Percentiles rank a stretch among this genome's conserved stretches.
These are phyloP conservation scores for Piloderma croceum DNA, from an alignment of 768 basidiomycete species.

Conservation along the genomic window DNA sequence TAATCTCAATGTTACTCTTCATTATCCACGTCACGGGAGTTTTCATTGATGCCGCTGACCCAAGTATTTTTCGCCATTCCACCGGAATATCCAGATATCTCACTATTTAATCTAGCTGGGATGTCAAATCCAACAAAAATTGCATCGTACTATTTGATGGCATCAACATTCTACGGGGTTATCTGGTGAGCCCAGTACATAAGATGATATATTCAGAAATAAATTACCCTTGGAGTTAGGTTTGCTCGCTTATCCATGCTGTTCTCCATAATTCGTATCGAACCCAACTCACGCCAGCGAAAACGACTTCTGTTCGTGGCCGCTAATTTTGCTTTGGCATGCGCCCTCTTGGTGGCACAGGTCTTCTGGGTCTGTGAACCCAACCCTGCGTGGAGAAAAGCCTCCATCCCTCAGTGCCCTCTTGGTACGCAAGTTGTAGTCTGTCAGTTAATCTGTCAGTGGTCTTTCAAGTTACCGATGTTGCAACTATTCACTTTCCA, in stretches of 20 bases:
- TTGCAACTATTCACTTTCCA: constrained; percentile 8
- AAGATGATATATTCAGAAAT: not conserved
- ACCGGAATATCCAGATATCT: not conserved
- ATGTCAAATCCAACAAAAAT: not conserved
- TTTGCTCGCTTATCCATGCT: constrained; percentile 46
- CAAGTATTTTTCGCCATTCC: not conserved
- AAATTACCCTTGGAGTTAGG: constrained; percentile 21
- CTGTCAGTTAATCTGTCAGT: constrained; percentile 47
- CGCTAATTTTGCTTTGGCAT: constrained; percentile 24
- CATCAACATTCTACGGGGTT: not conserved
- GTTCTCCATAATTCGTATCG: constrained; percentile 50
- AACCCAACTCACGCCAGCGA: constrained; percentile 29
- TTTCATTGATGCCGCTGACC: not conserved
- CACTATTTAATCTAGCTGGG: not conserved
- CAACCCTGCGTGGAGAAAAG: constrained; percentile 34
- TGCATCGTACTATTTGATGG: not conserved
- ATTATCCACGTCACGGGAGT: not conserved
- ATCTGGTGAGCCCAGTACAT: not conserved
- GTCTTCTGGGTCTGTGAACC: constrained; percentile 41
- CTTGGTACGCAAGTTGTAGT: constrained; percentile 44
- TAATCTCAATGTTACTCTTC: not conserved
- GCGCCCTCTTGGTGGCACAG: constrained; percentile 36
- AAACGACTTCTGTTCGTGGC: constrained; percentile 26
- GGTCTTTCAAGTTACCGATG: not conserved
- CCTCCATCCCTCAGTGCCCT: constrained; percentile 33